Base-by-base conservation (phyloP, 1,284 basidiomycete species). In the Psilocybe mexicana region DNA sequence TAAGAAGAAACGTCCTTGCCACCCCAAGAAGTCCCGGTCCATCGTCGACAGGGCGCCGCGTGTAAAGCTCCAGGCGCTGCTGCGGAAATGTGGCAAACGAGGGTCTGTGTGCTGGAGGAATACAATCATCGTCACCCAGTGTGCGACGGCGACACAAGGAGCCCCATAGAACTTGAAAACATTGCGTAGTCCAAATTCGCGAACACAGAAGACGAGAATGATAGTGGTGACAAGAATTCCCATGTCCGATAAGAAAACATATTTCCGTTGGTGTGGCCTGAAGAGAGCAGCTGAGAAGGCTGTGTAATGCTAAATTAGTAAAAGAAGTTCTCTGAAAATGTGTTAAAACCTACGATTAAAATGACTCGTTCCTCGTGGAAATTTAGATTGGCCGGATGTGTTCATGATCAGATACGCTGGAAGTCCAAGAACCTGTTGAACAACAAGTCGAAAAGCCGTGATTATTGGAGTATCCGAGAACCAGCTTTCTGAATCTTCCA, bases 61-160 rank as follows among this genome's bases (percentile, higher is more conserved):
- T 12, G 40, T 42, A 23, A 53, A 57, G 2, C 24, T 52, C 45
- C 50, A 57, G 14, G 50, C 51, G 7, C 38, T n/a, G 18, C 43
- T 38, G 2, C 56, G 50, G 40, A 53, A 57, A 18, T 52, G 43
- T 2, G 56, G 56, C 25, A 57, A 40, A 3, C 23, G 36, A 6
- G 56, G 56, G 18, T 57, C 51, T 10, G 56, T 53, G 44, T 57
- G 56, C 14, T 57, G 56, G 2, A 57, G 24, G 33, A 57, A 57
- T 7, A 52, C 51, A 5, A 57, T 36, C 50, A 57, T 52, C 14
- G 44, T 45, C 14, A 57, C 44, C 56, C 56, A 57, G 51, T 47
- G 44, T 14, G 14, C 23, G 2, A 46, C 33, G 1, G 36, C 36
- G 18, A 51, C 26, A 24, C 35, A 42, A 2, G 49, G 49, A 2